A percentile compares a stretch with the other conserved stretches of the same genome.
Evolutionary conservation across 2,329 filamentous ascomycete species (phyloP).

Genomic region (Sporothrix mexicana): DNA sequence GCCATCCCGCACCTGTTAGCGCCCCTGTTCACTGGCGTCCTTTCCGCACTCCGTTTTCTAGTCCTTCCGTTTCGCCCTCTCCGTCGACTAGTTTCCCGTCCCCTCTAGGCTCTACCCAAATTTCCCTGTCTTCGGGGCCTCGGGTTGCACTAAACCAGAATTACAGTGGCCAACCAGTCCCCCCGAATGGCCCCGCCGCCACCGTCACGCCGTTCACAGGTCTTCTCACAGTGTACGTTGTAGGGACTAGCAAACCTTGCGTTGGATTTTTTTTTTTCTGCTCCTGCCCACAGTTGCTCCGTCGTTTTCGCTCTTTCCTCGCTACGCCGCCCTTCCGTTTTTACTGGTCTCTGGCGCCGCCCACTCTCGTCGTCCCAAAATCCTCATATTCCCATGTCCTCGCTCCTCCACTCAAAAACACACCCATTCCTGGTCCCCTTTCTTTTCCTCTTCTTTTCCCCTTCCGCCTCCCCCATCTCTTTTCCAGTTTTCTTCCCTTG

Average conservation of each 20-base stretch:
- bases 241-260: neutral
- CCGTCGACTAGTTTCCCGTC: neutral
- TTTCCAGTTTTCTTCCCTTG: neutral
- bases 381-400: constrained; percentile 23
- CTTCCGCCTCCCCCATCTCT: neutral
- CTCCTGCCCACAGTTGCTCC: neutral
- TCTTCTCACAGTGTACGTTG: neutral
- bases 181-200: constrained; percentile 16
- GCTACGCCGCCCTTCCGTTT: constrained; percentile 8
- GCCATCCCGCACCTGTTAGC: constrained; percentile 25
- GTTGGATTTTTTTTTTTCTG: neutral
- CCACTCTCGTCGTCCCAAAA: constrained; percentile 20
- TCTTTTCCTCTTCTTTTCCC: constrained; percentile 5
- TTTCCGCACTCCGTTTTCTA: constrained; percentile 15
- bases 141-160: neutral
- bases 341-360: neutral
- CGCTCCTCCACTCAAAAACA: constrained; percentile 15
- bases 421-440: constrained; percentile 21
- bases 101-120: neutral
- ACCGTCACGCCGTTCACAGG: constrained; percentile 5
- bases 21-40: constrained; percentile 6
- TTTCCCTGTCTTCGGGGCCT: neutral
- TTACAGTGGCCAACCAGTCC: neutral
- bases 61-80: constrained; percentile 2
- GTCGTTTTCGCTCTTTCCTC: constrained; percentile 24